A percentile compares a stretch with the other conserved stretches of the same genome.
These are phyloP conservation scores for Candida ovalis DNA, from an alignment of 805 yeast species.

Conservation along the genomic window DNA sequence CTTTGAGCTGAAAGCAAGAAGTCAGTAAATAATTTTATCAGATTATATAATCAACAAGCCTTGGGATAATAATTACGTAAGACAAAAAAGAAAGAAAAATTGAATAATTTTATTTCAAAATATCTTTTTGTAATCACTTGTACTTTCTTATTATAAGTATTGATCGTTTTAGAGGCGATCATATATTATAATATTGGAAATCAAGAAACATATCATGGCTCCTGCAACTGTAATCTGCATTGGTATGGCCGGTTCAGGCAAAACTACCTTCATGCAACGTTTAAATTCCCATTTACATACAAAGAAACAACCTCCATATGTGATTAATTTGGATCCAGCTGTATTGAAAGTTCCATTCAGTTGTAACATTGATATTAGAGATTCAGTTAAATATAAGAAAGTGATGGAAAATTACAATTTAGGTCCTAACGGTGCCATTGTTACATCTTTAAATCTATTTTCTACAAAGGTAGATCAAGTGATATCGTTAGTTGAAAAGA, in stretches of 20 bases:
- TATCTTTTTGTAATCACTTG: no score
- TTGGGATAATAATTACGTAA: no score
- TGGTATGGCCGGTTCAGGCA: constrained; percentile 72
- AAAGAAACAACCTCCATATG: constrained; percentile 75
- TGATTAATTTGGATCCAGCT: constrained; percentile 94
- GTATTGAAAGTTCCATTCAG: constrained; percentile 91
- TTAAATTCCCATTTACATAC: constrained; percentile 84
- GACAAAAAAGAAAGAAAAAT: no score
- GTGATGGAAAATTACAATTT: constrained; percentile 94
- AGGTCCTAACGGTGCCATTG: constrained; percentile 99
- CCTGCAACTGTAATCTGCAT: constrained; percentile 38
- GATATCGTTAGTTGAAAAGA: constrained; percentile 75
- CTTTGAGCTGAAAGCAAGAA: no score
- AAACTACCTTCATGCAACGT: constrained; percentile 96
- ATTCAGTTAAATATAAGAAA: constrained; percentile 89
- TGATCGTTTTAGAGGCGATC: no score
- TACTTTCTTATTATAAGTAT: no score
- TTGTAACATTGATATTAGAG: constrained; percentile 92
- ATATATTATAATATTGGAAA: no score
- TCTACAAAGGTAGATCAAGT: constrained; percentile 97
- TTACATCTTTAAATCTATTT: constrained; percentile 87
- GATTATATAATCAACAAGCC: no score
- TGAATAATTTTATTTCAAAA: no score
- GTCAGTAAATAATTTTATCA: no score
- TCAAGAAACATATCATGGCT: no score